Base-by-base conservation (phyloP, 352 stramenopile species). In the Pythium volutum region DNA sequence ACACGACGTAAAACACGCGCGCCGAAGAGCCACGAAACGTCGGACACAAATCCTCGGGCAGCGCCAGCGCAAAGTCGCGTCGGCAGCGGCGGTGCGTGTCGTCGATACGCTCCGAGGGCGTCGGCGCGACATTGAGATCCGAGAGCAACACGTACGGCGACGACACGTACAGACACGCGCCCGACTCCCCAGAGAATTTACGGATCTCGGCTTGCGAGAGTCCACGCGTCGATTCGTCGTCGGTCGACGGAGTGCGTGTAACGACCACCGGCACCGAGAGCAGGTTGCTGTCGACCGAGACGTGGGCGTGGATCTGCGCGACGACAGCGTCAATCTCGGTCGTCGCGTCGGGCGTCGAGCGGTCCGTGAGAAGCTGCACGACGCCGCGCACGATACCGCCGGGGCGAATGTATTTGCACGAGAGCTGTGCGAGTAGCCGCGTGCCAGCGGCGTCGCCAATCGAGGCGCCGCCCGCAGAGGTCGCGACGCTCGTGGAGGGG, bases 251-350 rank as follows among this genome's bases (percentile, higher is more conserved):
- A 14, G 43, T 14, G 84, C 74, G 4, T 87, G 96, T 48, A 89
- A 77, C 18, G 81, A 84, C 94, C 26, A 97, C 90, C 20, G 80
- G 91, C 8, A 98, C 74, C 3, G 93, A 98, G 34, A 98, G 70
- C 11, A 98, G 76, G 75, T 98, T 96, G 59, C 95, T 87, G 61
- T 95, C 91, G 26, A 95, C 91, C 20, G 76, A 91, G 42, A 98
- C 85, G 61, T 89, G 79, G 22, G 71, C 79, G 59, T 89, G 79
- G 36, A 87, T 69, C 66, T 89, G 77, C 11, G 71, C 77, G 26
- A 84, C 77, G 20, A 86, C 77, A 20, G 71, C 67, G 5, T 73
- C 50, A 34, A 89, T 79, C 64, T 89, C 73, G 15, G 73, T 73
- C 7, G 58, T 47, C 6, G 66, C 64, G 43, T 74, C 56, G 3